A percentile compares a stretch with the other conserved stretches of the same genome.
Conservation (phyloP, 2,329 filamentous ascomycete species). For the Nigrospora osmanthi region DNA sequence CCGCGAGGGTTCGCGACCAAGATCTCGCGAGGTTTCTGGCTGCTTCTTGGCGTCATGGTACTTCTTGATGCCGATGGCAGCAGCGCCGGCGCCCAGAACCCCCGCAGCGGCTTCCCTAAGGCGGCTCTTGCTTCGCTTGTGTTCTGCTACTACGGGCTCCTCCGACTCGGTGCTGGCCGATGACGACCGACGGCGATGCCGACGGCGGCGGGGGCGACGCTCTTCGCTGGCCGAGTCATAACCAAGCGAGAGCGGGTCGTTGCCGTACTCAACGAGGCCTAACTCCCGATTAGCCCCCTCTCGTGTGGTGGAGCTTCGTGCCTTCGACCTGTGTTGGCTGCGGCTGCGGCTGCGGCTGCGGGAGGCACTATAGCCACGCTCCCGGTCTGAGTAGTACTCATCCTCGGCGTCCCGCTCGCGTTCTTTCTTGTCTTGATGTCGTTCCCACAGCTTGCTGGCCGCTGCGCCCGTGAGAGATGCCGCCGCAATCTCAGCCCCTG, state of each 20-base stretch:
- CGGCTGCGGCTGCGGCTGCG: conserved; percentile 34
- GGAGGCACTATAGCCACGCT: conserved; percentile 5
- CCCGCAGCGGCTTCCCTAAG: conserved; percentile 48
- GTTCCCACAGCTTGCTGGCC: conserved; percentile 54
- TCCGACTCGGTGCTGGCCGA: neutral
- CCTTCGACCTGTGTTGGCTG: conserved; percentile 24
- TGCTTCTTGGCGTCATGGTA: conserved; percentile 41
- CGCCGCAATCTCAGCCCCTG: conserved; percentile 49
- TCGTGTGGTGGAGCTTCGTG: conserved; percentile 26
- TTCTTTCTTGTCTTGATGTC: conserved; percentile 53
- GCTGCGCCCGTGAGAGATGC: conserved; percentile 53
- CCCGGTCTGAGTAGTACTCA: conserved; percentile 18
- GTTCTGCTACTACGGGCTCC: conserved; percentile 8
- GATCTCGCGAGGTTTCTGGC: conserved; percentile 18
- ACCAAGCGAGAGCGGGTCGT: conserved; percentile 41
- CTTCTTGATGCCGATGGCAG: conserved; percentile 56
- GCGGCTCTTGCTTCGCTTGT: conserved; percentile 46
- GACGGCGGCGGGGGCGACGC: conserved; percentile 28
- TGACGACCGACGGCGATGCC: conserved; percentile 20
- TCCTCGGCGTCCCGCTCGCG: conserved; percentile 27
- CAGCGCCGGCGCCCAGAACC: conserved; percentile 47
- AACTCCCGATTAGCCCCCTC: conserved; percentile 56
- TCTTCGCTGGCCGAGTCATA: conserved; percentile 43
- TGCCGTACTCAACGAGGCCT: conserved; percentile 61
- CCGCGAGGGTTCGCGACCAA: conserved; percentile 22